Evolutionary conservation across 1,139 yeast genomes (phyloP), one percentile per base, ranked within the genome.

Genomic region (Hyphopichia burtonii): DNA sequence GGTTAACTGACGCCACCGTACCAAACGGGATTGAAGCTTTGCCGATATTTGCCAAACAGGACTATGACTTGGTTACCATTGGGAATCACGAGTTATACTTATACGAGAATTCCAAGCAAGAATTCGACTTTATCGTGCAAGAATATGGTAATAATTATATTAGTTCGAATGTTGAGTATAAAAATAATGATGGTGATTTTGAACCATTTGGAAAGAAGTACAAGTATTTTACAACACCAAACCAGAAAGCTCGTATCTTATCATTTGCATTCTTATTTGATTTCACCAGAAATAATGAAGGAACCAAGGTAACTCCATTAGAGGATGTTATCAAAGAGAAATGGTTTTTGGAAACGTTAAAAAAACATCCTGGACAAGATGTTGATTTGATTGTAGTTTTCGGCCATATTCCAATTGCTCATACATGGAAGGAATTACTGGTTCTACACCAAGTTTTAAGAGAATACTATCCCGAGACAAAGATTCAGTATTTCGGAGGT

Each of bases 51-150:
- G 75, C 75, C 48, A 66, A 76, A 49, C 79, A 78, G 44, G 83
- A 86, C 45, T 87, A 84, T 54, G 98, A 93, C 58, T 60, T 93
- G 34, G 65, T 93, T 34, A 86, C 96, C 0, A 68, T 91, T 39
- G 99, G 99, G 0, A 93, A 93, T 62, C 99, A 93, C 63, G 99
- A 93, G 56, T 73, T 93, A 35, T 93, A 93, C 59, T 68, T 72
- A n/a, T 82, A 78, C 55, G 84, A 78, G 16, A 80, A 82, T 37
- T 79, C 94, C 4, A 56, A 63, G 31, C 80, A 78, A 52, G 98
- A 93, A 58, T 83, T 68, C 52, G 80, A 83, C 33, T 54, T 68
- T 18, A 70, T 89, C 15, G 83, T 78, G 1, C 67, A 72, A 0
- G 74, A 74, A 37, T 89, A 73, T 59, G 82, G 81, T 3, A 86